Evolutionary conservation across 1,284 basidiomycete genomes (phyloP).

Genomic region (Anthracocystis panici-leucophaei): DNA sequence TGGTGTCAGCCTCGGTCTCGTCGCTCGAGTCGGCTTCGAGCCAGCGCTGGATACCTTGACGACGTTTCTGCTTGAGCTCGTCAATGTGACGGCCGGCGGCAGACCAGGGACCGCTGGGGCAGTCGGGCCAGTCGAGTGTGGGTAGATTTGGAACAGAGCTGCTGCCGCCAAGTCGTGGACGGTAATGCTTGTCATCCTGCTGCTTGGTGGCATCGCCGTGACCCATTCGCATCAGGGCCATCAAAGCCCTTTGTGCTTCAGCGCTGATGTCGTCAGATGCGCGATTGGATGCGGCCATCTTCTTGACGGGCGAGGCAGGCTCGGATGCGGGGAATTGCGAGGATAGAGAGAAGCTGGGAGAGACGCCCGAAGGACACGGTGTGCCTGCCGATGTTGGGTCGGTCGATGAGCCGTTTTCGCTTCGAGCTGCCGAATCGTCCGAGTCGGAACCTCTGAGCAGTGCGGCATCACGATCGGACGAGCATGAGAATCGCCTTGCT

Average conservation of each 20-base stretch:
- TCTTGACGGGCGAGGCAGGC: slow-evolving; percentile 45
- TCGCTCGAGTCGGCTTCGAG: slow-evolving; percentile 49
- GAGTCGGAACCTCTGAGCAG: slow-evolving; percentile 44
- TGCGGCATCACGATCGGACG: slow-evolving; percentile 32
- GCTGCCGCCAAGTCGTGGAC: slow-evolving; percentile 43
- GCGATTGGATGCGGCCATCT: slow-evolving; percentile 11
- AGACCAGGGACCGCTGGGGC: slow-evolving; percentile 49
- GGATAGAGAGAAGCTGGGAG: slow-evolving; percentile 53
- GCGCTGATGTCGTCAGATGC: slow-evolving; percentile 15
- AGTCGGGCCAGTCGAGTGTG: slow-evolving; percentile 54
- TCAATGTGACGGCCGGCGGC: slow-evolving; percentile 47
- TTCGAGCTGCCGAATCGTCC: slow-evolving; percentile 46
- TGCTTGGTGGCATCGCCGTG: slow-evolving; percentile 8
- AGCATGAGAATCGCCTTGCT: slow-evolving; percentile 22
- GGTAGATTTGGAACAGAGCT: slow-evolving; percentile 27
- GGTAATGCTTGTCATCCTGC: slow-evolving; percentile 20
- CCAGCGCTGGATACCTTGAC: slow-evolving; percentile 45
- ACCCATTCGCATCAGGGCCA: slow-evolving; percentile 26
- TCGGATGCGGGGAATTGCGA: slow-evolving; percentile 56
- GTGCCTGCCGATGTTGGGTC: slow-evolving; percentile 51
- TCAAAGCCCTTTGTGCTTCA: slow-evolving; percentile 30
- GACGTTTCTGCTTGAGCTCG: slow-evolving; percentile 42
- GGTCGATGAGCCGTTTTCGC: slow-evolving; percentile 44
- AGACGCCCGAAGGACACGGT: slow-evolving; percentile 44
- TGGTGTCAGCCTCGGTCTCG: slow-evolving; percentile 26